Evolutionary conservation across 306 rosid genomes (phyloP), one percentile per base, ranked within the genome.

Genomic region (Pterocarpus macrocarpus): DNA sequence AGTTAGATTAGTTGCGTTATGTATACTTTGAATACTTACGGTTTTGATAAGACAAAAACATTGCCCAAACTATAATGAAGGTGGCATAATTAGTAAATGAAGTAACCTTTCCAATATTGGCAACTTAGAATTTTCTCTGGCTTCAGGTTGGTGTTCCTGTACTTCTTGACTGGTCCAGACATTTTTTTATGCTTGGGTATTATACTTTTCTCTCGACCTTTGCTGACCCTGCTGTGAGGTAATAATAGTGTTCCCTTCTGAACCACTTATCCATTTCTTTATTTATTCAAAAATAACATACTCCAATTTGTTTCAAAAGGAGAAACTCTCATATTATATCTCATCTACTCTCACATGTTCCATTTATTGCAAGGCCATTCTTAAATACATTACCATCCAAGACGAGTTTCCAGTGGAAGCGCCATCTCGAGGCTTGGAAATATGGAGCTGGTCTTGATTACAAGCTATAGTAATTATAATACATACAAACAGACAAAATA

Each of bases 391-490:
- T 93, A 71, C 90, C 98, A 13, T 79, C 97, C 30, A 64, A 93
- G 84, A 69, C 22, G 85, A 89, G 84, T 43, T 95, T 89, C 73
- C 85, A 78, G 84, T 93, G 93, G 98, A 91, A 83, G 71, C 81
- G 94, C 81, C 89, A 82, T 62, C 97, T 95, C 0, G 97, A 95
- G 84, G 90, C 99, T 69, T 95, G 99, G 98, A 95, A 91, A 85
- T 91, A 93, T 78, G 99, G 99, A 75, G 91, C 99, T 80, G 98
- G 99, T 76, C 90, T 95, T 80, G 99, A 93, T 84, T 91, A 89
- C 85, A 88, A 93, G 89, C 89, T 84, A 59, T 92, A 87, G 87
- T 38, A 45, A 64, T 62, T 7, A 34, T 61, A 32, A 32, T 57
- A 53, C 13, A 75, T 53, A 53, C 4, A 52, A 78, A 9, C 10